Evolutionary conservation across 2,329 filamentous ascomycete species (phyloP), one percentile per base, ranked within the genome.

Genomic region (Ophiostoma piceae): DNA sequence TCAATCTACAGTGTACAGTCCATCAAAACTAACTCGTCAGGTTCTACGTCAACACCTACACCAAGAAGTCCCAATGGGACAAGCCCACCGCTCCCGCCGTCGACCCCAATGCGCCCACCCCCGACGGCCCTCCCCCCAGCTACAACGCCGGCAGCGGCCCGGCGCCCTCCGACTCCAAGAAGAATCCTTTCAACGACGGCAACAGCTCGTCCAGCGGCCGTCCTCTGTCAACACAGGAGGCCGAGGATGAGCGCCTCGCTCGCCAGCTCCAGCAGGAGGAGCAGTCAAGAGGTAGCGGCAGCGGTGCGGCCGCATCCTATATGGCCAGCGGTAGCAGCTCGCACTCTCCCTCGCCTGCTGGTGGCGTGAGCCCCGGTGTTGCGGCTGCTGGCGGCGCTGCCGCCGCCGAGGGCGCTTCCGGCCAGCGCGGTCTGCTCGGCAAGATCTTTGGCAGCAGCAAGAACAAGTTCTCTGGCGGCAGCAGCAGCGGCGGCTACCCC

Each of bases 31-130:
- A 22, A 35, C 29, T n/a, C 6, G 14, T 29, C 73, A 92, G 90
- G 90, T 97, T 95, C 85, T 97, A 91, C 81, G 91, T 97, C 72
- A 95, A 97, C 81, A 87, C 91, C 72, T 87, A 89, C 79, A 97
- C 93, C 73, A 95, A 95, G 76, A 85, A 90, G 77, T 96, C 94
- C 5, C 91, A 94, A 84, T 97, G 94, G 94, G 91, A 96, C 4
- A 90, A 87, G 74, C 93, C 93, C 22, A 92, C 88, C 51, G 84
- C 84, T 68, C 89, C 91, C 62, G 87, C 88, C 68, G 85, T 67
- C 2, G 74, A 73, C 19, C 79, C 84, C 8, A 79, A 77, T 37
- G 78, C 77, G 37, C 75, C 77, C 68, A 76, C 74, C 7, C 82
- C 89, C 14, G 79, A 83, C 5, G 90, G 87, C 51, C 84, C 89